Evolutionary conservation across 805 yeast genomes (phyloP).

Genomic region (Monosporozyma aquatica): DNA sequence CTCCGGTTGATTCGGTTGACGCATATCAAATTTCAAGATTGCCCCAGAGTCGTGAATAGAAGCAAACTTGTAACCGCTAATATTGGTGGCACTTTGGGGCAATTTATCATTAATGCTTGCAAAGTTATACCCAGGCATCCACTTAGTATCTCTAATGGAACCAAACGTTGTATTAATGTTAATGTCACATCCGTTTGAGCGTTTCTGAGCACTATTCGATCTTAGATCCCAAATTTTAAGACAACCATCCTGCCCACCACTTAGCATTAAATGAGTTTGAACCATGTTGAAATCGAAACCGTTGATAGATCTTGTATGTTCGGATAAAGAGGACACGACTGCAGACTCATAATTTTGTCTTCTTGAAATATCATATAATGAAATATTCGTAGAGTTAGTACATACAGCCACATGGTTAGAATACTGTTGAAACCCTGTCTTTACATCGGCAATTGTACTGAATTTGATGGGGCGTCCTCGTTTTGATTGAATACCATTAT

Average conservation of each 20-base stretch:
- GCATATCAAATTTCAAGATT: slow-evolving; percentile 77
- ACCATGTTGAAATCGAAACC: slow-evolving; percentile 31
- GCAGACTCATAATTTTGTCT: slow-evolving; percentile 15
- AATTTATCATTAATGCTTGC: slow-evolving; percentile 15
- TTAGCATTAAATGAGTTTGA: slow-evolving; percentile 34
- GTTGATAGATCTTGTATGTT: slow-evolving; percentile 30
- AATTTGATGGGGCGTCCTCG: slow-evolving; percentile 20
- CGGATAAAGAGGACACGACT: slow-evolving; percentile 19
- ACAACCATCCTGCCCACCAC: slow-evolving; percentile 76
- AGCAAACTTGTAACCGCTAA: slow-evolving; percentile 44
- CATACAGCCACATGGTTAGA: slow-evolving; percentile 27
- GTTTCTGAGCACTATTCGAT: slow-evolving; percentile 36
- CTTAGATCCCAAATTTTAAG: slow-evolving; percentile 64
- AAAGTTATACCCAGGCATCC: slow-evolving; percentile 34
- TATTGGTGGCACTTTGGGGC: slow-evolving; percentile 19
- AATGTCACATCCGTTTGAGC: slow-evolving; percentile 20
- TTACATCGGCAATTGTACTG: slow-evolving; percentile 30
- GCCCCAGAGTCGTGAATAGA: slow-evolving; percentile 86
- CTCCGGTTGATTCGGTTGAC: slow-evolving; percentile 56
- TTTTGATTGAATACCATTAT: slow-evolving; percentile 8
- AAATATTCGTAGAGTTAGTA: slow-evolving; percentile 27
- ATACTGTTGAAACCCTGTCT: slow-evolving; percentile 26
- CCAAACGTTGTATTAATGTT: slow-evolving; percentile 51
- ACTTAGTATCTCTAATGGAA: slow-evolving; percentile 51
- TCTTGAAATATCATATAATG: slow-evolving; percentile 27